Percentiles rank a stretch among this genome's conserved stretches.
Evolutionary conservation across 1,284 basidiomycete genomes (phyloP).

Genomic region (Malassezia pachydermatis): DNA sequence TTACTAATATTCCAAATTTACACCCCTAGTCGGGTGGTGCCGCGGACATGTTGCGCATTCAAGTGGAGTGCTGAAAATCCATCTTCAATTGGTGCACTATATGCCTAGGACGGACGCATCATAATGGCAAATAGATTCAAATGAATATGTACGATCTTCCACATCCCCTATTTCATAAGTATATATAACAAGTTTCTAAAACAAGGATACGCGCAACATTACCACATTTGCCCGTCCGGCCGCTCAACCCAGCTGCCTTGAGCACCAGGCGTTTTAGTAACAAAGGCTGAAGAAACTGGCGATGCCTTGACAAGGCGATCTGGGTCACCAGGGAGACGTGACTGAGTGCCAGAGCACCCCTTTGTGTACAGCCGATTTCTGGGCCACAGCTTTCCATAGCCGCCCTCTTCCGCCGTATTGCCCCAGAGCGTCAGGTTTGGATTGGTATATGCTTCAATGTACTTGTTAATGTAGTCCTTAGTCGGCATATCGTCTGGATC

Average conservation of each 20-base stretch:
- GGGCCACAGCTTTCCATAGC: conserved; percentile 14
- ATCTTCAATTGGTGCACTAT: no score
- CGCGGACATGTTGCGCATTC: no score
- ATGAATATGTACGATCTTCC: no score
- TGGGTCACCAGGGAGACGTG: conserved; percentile 2
- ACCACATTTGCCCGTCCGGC: no score
- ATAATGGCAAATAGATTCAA: no score
- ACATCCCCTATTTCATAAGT: no score
- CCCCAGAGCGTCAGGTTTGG: conserved; percentile 31
- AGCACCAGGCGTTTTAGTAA: conserved; percentile 2
- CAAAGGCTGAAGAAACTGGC: background rate
- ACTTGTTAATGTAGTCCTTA: conserved; percentile 41
- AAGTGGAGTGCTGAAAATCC: no score
- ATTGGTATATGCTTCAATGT: conserved; percentile 44
- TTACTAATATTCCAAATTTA: no score
- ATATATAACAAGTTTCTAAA: no score
- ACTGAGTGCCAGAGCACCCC: conserved; percentile 1
- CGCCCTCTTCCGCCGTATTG: conserved; percentile 3
- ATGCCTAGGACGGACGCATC: no score
- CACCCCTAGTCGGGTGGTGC: no score
- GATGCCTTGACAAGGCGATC: background rate
- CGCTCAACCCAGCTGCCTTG: background rate
- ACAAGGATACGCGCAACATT: no score
- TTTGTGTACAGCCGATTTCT: conserved; percentile 20
- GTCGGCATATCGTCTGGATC: conserved; percentile 42